Evolutionary conservation across 768 basidiomycete genomes (phyloP), one percentile per base, ranked within the genome.

Genomic region (Lenzites betulinus): DNA sequence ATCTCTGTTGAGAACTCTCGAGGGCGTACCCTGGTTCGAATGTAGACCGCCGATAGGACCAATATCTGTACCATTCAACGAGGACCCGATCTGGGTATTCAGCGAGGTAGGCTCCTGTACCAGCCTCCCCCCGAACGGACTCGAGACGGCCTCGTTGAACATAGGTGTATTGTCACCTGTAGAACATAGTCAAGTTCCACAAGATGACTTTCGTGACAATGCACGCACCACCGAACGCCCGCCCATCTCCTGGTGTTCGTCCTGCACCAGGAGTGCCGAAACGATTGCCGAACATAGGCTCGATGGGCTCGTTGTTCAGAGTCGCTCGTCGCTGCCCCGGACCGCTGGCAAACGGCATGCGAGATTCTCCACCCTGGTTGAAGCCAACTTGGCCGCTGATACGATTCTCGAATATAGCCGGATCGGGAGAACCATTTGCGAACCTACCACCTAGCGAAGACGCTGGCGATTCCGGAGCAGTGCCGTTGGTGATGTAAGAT

Each of bases 361-460:
- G 79, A 23, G 64, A 70, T n/a, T 70, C 70, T 35, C 76, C 73
- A 56, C 81, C 78, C 23, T 83, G 79, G 53, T 79, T 80, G 64
- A 88, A 83, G 8, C 78, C 74, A 26, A 78, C 69, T 36, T 73
- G 64, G 28, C 51, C 52, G 9, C 51, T 58, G 18, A 55, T 42
- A 22, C 62, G 51, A 12, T 55, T 60, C 23, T 60, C 59, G 28
- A 62, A 52, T 5, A 47, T 71, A n/a, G 36, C 38, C 18, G 83
- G 81, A 71, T 92, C 90, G 0, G 90, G 90, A 33, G 90, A 91
- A 20, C 78, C 80, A 63, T 85, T 83, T 46, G 82, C 79, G 69
- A 89, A 88, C 62, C 85, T 83, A 28, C 78, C 83, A 60, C 87
- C 82, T 43, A 90, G 81, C 3, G 89, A 88, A 1, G 90, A 91